Evolutionary conservation across 2,329 filamentous ascomycete species (phyloP).

Genomic region (Aspergillus versicolor): DNA sequence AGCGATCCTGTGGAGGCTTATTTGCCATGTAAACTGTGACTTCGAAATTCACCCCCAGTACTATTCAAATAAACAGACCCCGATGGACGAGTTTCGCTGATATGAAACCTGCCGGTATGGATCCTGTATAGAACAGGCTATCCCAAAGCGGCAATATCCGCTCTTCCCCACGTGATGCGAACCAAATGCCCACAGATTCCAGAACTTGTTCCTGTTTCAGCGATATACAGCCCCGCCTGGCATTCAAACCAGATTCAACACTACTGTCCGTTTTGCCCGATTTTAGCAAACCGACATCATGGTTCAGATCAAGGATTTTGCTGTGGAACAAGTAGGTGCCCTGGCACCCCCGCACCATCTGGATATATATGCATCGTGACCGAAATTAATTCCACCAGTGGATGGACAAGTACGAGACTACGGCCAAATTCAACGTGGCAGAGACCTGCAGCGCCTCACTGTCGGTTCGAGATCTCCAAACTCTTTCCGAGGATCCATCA

Average conservation of each 20-base stretch:
- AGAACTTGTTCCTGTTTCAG: not conserved
- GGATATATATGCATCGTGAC: not conserved
- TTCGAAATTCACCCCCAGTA: not conserved
- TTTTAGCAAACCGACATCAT: constrained; percentile 24
- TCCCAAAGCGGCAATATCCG: constrained; percentile 4
- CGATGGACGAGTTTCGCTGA: not conserved
- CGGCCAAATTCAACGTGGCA: constrained; percentile 66
- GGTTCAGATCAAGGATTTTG: constrained; percentile 44
- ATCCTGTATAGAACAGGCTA: not conserved
- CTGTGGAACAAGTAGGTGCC: constrained; percentile 64
- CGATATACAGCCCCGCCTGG: not conserved
- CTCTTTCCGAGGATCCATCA: constrained; percentile 50
- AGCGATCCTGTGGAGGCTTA: not conserved
- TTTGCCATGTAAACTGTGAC: not conserved
- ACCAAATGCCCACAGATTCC: not conserved
- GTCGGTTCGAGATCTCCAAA: constrained; percentile 66
- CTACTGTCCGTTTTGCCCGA: not conserved
- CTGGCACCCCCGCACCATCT: constrained; percentile 5
- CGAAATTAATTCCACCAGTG: constrained; percentile 41
- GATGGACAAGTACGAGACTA: constrained; percentile 56
- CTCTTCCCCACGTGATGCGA: constrained; percentile 4
- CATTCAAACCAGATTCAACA: not conserved
- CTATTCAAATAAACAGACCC: not conserved
- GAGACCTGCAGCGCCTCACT: constrained; percentile 77
- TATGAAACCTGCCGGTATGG: not conserved